Percentiles rank a stretch among this genome's conserved stretches.
Conservation (phyloP, 2,329 filamentous ascomycete species). For the Beauveria varroae region DNA sequence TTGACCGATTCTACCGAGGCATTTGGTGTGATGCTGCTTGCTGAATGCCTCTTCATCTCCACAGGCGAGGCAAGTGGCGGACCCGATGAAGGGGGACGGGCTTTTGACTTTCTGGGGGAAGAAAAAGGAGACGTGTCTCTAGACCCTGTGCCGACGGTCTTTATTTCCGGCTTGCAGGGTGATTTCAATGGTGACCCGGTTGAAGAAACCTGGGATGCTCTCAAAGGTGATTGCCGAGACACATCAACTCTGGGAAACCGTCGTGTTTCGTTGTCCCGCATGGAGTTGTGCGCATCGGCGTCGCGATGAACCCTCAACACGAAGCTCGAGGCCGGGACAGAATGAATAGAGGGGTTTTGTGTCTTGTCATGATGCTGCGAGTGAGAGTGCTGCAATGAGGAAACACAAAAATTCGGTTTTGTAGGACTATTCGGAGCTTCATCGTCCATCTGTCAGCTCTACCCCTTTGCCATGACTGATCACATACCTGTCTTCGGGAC, state of each 20-base stretch:
- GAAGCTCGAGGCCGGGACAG: background rate
- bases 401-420: background rate
- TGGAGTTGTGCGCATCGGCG: background rate
- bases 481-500: background rate
- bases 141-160: background rate
- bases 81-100: background rate
- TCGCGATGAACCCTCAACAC: conserved; percentile 1
- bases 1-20: background rate
- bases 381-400: background rate
- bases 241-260: background rate
- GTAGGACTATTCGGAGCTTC: background rate
- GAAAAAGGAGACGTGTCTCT: background rate
- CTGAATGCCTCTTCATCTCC: background rate
- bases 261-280: background rate
- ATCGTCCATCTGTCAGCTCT: background rate
- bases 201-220: background rate
- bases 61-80: background rate
- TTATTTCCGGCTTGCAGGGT: background rate
- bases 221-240: background rate
- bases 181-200: background rate
- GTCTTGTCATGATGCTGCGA: background rate
- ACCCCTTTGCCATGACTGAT: background rate
- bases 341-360: background rate
- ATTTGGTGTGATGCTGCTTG: background rate
- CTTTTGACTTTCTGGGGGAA: background rate